Base-by-base conservation (phyloP, 1,284 basidiomycete genomes). In the Apiotrichum siamense region DNA sequence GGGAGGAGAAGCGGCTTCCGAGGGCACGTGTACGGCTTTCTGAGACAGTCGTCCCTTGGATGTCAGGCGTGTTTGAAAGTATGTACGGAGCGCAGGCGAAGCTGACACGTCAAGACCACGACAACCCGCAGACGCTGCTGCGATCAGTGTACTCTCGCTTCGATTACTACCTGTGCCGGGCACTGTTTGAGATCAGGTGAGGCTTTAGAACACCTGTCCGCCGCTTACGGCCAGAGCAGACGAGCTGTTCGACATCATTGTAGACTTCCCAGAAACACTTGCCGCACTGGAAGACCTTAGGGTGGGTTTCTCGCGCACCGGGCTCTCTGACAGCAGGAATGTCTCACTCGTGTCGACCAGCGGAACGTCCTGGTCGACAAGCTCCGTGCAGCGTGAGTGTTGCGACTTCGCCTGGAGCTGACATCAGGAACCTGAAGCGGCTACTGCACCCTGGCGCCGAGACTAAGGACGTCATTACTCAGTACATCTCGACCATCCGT, bases 401-500 rank as follows among this genome's bases (percentile, higher is more conserved):
- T 20, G 32, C 13, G 11, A 12, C 1, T 7, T 9, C 3, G 9
- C 27, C n/a, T 18, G 4, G 12, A 21, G 54, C 44, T 45, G 15
- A 52, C 4, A 15, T 5, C 60, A 92, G 89, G 24, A 90, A 89
- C 62, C 80, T 81, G 46, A 87, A 84, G 64, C 86, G 94, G 4
- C 79, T 98, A 0, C 81, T 98, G 13, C 94, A 98, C 67, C 96
- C 96, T 0, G 96, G 93, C 10, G 91, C 92, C 2, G 91, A 93
- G 58, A 98, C 96, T 0, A 87, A 87, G 62, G 83, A 90, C 59
- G 93, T 98, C 55, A 78, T 98, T 20, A 78, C 83, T 2, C 86
- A 90, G 78, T 98, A 98, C 70, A 88, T 97, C n/a, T 84, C 86
- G 2, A 92, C 90, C 2, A 97, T 99, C 64, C 85, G 87, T 57